Conservation (phyloP, 2,329 filamentous ascomycete genomes). For the Penicillium sp. region DNA sequence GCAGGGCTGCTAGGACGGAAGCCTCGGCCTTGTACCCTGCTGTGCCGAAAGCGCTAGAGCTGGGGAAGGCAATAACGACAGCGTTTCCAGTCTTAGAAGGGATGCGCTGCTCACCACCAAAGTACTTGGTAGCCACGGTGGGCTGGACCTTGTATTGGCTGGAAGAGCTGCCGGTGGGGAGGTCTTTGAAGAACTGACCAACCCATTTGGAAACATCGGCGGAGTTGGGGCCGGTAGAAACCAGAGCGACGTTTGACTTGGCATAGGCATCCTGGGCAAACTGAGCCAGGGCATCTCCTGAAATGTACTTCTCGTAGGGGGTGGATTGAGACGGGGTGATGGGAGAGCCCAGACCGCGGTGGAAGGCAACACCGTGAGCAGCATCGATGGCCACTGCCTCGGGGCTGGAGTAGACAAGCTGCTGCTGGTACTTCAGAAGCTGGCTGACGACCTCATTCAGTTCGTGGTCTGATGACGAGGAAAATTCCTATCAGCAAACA, state of each 20-base stretch:
- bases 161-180: conserved; percentile 53
- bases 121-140: conserved; percentile 74
- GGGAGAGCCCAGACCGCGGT: conserved; percentile 81
- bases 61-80: conserved; percentile 87
- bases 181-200: conserved; percentile 80
- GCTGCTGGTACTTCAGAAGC: conserved; percentile 73
- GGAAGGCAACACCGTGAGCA: conserved; percentile 83
- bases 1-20: conserved; percentile 79
- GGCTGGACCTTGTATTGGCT: conserved; percentile 56
- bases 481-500: conserved; percentile 16
- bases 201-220: conserved; percentile 83
- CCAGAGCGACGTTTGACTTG: conserved; percentile 86
- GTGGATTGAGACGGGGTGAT: conserved; percentile 69
- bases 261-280: conserved; percentile 78
- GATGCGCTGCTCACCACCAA: conserved; percentile 89
- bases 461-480: conserved; percentile 66
- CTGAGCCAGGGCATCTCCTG: conserved; percentile 67
- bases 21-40: conserved; percentile 84
- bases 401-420: conserved; percentile 61
- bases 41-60: conserved; percentile 69
- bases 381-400: conserved; percentile 76
- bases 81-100: conserved; percentile 74
- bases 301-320: conserved; percentile 71
- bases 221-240: conserved; percentile 81
- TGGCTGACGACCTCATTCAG: conserved; percentile 83